Conservation (phyloP, 2,329 filamentous ascomycete genomes). For the Diaporthe aspalathi region DNA sequence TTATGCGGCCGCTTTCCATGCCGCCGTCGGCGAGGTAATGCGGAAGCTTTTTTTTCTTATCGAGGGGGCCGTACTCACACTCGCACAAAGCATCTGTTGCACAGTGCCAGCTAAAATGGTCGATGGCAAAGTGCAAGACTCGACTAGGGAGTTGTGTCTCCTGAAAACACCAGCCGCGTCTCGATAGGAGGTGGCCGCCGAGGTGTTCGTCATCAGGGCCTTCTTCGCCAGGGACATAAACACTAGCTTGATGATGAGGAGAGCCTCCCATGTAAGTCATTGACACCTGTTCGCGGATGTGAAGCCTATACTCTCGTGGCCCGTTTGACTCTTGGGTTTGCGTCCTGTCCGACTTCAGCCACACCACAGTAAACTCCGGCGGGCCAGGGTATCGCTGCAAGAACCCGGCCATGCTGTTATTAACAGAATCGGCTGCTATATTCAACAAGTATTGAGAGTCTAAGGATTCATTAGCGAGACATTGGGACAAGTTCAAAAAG, state of each 20-base stretch:
- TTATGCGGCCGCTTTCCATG: background rate
- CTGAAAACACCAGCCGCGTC: conserved; percentile 8
- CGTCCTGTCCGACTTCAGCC: background rate
- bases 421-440: background rate
- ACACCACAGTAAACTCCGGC: background rate
- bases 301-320: background rate
- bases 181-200: background rate
- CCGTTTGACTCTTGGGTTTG: background rate
- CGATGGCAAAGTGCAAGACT: conserved; percentile 5
- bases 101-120: conserved; percentile 5
- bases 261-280: background rate
- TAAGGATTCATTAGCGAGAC: background rate
- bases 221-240: background rate
- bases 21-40: background rate
- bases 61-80: background rate
- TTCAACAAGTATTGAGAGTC: background rate
- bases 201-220: background rate
- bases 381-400: background rate
- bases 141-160: background rate
- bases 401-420: background rate
- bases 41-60: background rate
- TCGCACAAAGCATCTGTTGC: conserved; percentile 7
- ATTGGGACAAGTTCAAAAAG: background rate
- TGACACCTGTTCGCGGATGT: background rate
- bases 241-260: background rate